phyloP scores from a whole-genome alignment of 1,284 basidiomycete genomes.

The Ceratobasidium sp. region DNA sequence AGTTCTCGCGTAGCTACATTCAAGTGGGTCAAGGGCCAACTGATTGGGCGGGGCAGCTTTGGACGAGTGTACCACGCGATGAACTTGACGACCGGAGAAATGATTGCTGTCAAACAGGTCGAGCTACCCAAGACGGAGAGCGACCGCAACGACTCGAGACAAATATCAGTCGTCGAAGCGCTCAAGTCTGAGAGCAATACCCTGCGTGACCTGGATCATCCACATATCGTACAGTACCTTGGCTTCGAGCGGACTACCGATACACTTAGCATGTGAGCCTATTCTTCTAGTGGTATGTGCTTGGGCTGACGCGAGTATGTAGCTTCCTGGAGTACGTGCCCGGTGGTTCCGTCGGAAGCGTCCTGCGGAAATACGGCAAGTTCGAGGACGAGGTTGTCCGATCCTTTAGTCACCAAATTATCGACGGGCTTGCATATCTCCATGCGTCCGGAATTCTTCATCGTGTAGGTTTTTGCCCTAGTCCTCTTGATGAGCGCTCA shows the following conservation, averaged over 20 bases:
- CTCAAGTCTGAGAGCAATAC: constrained; percentile 95
- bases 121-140: constrained; percentile 91
- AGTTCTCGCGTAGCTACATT: constrained; percentile 74
- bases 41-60: constrained; percentile 97
- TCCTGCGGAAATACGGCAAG: constrained; percentile 91
- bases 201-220: constrained; percentile 95
- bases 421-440: constrained; percentile 92
- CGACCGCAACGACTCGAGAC: constrained; percentile 89
- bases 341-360: constrained; percentile 94
- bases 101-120: constrained; percentile 99
- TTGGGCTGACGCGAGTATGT: constrained; percentile 44
- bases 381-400: constrained; percentile 93
- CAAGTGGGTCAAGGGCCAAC: constrained; percentile 98
- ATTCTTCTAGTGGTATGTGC: constrained; percentile 20
- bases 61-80: constrained; percentile 96
- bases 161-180: constrained; percentile 88
- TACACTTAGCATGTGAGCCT: constrained; percentile 89
- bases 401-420: constrained; percentile 92
- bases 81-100: constrained; percentile 98
- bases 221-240: constrained; percentile 96
- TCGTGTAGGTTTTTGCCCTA: constrained; percentile 64
- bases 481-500: not conserved
- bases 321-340: constrained; percentile 99
- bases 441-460: constrained; percentile 94
- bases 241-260: constrained; percentile 95